Base-by-base conservation (phyloP, 139 green algal species). In the Chlorella sp. region DNA sequence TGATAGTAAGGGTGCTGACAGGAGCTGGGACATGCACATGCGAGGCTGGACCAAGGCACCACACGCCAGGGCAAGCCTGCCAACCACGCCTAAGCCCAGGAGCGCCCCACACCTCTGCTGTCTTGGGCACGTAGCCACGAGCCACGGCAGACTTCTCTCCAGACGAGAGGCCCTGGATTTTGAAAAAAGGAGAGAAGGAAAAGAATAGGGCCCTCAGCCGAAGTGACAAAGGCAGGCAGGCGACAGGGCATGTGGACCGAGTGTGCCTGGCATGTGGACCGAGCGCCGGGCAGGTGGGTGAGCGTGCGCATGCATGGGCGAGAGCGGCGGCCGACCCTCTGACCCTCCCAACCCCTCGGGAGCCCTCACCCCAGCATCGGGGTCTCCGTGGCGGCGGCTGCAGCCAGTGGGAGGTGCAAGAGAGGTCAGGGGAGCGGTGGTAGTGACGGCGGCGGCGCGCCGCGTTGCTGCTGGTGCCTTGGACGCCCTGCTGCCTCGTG, bases 341-440 rank as follows among this genome's bases (percentile, higher is more conserved):
- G 69, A 22, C 11, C 70, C 9, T 14, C 24, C 3, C 38, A 14
- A 17, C 7, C 26, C 28, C 64, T 54, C 34, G n/a, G 65, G 11
- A 73, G 36, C 64, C 19, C 79, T 84, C 24, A 76, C 79, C 79
- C 44, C n/a, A n/a, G 75, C 64, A 1, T 84, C 79, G 3, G 79
- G 79, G 64, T 84, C 79, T 19, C 79, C 79, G 51, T 84, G 79
- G 64, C 79, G 77, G 38, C 79, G 75, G 64, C 79, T 60, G 51
- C 51, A 24, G 51, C 46, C 7, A 11, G n/a, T n/a, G n/a, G n/a
- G n/a, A n/a, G n/a, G n/a, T n/a, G n/a, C n/a, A n/a, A n/a, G n/a
- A n/a, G n/a, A n/a, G n/a, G n/a, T n/a, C n/a, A n/a, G n/a, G n/a
- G n/a, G n/a, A n/a, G n/a, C n/a, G n/a, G n/a, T n/a, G n/a, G n/a